Evolutionary conservation across 139 green algal species (phyloP).

Genomic region (Haematococcus sp.): DNA sequence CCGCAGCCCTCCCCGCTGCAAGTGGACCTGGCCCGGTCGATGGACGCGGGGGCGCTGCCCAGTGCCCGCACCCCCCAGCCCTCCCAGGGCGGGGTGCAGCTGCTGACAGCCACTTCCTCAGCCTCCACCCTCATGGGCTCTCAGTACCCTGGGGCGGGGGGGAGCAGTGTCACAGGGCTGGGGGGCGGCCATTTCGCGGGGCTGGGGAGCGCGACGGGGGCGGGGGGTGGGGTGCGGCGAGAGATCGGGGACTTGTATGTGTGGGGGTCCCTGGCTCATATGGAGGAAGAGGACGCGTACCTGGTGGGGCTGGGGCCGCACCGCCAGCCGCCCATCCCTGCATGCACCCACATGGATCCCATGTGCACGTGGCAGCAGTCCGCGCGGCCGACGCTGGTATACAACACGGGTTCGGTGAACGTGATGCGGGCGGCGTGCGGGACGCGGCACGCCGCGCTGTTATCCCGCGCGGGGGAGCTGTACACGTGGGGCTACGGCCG

Average conservation of each 20-base stretch:
- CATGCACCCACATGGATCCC: conserved; percentile 2
- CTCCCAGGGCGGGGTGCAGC: no score
- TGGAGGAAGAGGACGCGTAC: conserved; percentile 11
- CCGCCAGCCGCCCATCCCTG: no score
- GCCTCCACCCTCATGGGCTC: no score
- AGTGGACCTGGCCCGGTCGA: no score
- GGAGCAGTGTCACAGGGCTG: no score
- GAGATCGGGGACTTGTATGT: conserved; percentile 68
- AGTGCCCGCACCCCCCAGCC: no score
- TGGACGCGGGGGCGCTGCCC: no score
- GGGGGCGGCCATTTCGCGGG: no score
- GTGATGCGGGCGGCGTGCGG: conserved; percentile 46
- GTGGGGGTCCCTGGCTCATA: conserved; percentile 48
- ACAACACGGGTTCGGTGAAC: conserved; percentile 53
- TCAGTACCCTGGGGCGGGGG: no score
- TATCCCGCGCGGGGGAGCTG: conserved; percentile 56
- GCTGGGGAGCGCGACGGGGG: neutral
- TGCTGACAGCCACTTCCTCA: no score
- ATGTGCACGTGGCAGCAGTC: conserved; percentile 40
- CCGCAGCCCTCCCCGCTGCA: no score
- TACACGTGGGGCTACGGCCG: conserved; percentile 65
- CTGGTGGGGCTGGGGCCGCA: neutral
- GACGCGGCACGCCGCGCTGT: conserved; percentile 48
- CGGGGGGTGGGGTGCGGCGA: conserved; percentile 25
- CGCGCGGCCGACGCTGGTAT: conserved; percentile 42